These are phyloP conservation scores for Ophiosphaerella herpotricha DNA, from an alignment of 2,329 filamentous ascomycete species.

Conservation along the genomic window DNA sequence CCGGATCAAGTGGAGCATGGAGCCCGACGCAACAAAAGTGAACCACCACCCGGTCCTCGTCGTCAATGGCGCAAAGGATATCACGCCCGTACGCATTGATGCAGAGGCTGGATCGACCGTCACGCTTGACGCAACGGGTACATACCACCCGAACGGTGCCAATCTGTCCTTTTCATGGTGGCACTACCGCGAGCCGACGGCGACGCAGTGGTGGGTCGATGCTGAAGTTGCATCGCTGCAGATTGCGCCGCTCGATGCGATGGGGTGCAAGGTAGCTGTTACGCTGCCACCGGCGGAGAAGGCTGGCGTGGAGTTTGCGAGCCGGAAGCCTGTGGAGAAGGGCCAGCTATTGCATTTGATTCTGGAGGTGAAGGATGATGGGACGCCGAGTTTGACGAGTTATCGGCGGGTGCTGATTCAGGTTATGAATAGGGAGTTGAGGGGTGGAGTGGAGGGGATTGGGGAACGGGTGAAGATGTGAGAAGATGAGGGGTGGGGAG, in stretches of 20 bases:
- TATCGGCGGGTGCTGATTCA: slow-evolving; percentile 54
- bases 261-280: slow-evolving; percentile 42
- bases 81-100: slow-evolving; percentile 47
- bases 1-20: slow-evolving; percentile 54
- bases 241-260: slow-evolving; percentile 35
- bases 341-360: slow-evolving; percentile 57
- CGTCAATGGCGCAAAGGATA: slow-evolving; percentile 49
- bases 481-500: neutral
- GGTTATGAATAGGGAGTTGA: slow-evolving; percentile 37
- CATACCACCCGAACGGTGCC: slow-evolving; percentile 54
- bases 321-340: slow-evolving; percentile 42
- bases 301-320: slow-evolving; percentile 45
- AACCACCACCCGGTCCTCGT: slow-evolving; percentile 56
- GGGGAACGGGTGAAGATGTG: slow-evolving; percentile 7
- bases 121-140: slow-evolving; percentile 51
- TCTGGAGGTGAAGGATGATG: slow-evolving; percentile 54
- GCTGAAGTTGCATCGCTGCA: slow-evolving; percentile 48
- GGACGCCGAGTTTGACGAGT: slow-evolving; percentile 51
- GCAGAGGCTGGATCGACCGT: slow-evolving; percentile 49
- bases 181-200: slow-evolving; percentile 53
- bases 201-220: slow-evolving; percentile 51
- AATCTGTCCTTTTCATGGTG: slow-evolving; percentile 56
- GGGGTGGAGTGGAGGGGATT: slow-evolving; percentile 20
- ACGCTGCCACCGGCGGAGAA: slow-evolving; percentile 51
- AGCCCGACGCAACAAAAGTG: slow-evolving; percentile 38